These are phyloP conservation scores for Spathaspora gorwiae DNA, from an alignment of 805 yeast genomes.

Conservation along the genomic window DNA sequence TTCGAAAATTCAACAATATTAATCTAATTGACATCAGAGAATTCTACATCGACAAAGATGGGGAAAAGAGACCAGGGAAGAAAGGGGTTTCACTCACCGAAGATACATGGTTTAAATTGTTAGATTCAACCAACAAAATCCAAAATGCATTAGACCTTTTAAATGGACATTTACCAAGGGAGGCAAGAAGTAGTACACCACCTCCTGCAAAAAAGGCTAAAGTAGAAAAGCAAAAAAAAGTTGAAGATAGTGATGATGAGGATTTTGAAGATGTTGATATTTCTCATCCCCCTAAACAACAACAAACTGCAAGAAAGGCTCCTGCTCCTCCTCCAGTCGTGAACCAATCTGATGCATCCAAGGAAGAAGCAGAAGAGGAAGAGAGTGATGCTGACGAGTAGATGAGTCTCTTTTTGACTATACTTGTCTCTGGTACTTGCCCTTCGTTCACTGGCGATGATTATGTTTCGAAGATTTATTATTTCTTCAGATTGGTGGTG, in stretches of 20 bases:
- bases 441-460: too few relatives aligned
- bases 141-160: slow-evolving; percentile 45
- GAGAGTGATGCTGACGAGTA: slow-evolving; percentile 3
- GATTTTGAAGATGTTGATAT: slow-evolving; percentile 11
- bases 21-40: slow-evolving; percentile 81
- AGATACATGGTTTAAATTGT: slow-evolving; percentile 49
- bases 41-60: slow-evolving; percentile 52
- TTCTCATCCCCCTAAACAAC: neutral
- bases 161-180: slow-evolving; percentile 11
- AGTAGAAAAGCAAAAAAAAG: neutral
- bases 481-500: too few relatives aligned
- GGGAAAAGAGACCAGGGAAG: slow-evolving; percentile 73
- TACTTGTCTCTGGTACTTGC: too few relatives aligned
- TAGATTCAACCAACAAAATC: slow-evolving; percentile 45
- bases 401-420: too few relatives aligned
- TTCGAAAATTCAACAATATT: slow-evolving; percentile 63
- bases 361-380: slow-evolving; percentile 4
- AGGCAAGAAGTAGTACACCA: neutral
- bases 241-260: slow-evolving; percentile 14
- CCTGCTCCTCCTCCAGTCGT: neutral
- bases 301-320: neutral
- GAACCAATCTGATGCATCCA: neutral
- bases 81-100: slow-evolving; percentile 65
- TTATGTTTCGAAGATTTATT: too few relatives aligned
- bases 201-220: neutral